Percentiles rank a stretch among this genome's conserved stretches.
Evolutionary conservation across 2,329 filamentous ascomycete species (phyloP).

Genomic region (Alternaria burnsii): DNA sequence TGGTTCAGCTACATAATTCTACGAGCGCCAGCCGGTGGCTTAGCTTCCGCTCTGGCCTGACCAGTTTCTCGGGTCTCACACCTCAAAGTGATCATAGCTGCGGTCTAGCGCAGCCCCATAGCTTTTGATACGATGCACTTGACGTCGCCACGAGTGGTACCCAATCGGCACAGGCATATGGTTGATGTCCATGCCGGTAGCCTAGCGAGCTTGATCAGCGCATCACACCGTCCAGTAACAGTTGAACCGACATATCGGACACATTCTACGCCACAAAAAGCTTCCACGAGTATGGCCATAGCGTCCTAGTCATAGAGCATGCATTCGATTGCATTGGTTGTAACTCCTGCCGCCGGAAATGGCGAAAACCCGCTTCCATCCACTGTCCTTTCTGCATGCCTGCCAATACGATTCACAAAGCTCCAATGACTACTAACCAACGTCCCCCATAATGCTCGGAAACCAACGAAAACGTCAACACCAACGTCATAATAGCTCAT

Average conservation of each 20-base stretch:
- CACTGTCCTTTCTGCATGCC: slow-evolving; percentile 5
- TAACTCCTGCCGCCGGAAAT: slow-evolving; percentile 17
- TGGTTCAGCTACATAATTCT: slow-evolving; percentile 20
- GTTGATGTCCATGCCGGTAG: slow-evolving; percentile 17
- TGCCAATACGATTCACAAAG: slow-evolving; percentile 4
- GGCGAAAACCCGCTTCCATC: slow-evolving; percentile 15
- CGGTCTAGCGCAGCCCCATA: slow-evolving; percentile 20
- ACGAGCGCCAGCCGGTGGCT: slow-evolving; percentile 20
- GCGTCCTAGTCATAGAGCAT: slow-evolving; percentile 17
- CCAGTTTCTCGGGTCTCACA: slow-evolving; percentile 26
- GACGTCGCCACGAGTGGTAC: slow-evolving; percentile 15
- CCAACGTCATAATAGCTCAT: slow-evolving; percentile 12
- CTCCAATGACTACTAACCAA: background rate
- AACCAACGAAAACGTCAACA: background rate
- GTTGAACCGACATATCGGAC: slow-evolving; percentile 28
- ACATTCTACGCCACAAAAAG: slow-evolving; percentile 29
- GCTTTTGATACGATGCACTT: slow-evolving; percentile 10
- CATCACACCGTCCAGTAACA: slow-evolving; percentile 24
- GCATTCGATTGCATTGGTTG: slow-evolving; percentile 22
- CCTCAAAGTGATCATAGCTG: slow-evolving; percentile 35
- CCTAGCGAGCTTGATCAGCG: slow-evolving; percentile 23
- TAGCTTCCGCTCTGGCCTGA: slow-evolving; percentile 27
- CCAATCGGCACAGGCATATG: slow-evolving; percentile 21
- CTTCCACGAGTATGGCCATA: slow-evolving; percentile 27
- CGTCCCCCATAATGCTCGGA: slow-evolving; percentile 6